Evolutionary conservation across 176 grass and related monocot genomes (phyloP), one percentile per base, ranked within the genome.

Genomic region (Zea luxurians): DNA sequence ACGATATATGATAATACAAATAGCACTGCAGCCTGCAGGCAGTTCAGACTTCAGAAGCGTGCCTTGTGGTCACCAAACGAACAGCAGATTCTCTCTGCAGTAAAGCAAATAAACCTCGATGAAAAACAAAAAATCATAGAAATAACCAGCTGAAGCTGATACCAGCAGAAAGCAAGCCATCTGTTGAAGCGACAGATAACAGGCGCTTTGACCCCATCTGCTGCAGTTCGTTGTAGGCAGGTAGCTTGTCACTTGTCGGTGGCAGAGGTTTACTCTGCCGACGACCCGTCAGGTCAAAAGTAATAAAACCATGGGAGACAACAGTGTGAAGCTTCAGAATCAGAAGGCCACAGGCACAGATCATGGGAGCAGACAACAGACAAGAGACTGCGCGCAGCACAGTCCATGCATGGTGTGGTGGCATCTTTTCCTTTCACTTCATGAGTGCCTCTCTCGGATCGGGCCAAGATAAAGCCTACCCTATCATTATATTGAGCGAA

Each of bases 231-330:
- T 27, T 27, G 54, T 2, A 58, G 54, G 54, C 54, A 58, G 2
- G 54, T 58, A 21, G n/a, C 17, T 48, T 71, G 43, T 64, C 15
- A 4, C 61, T 42, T 60, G 53, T 50, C 13, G 47, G 37, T 5
- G 8, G 68, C n/a, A 13, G 18, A 21, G 41, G 8, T 81, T 70
- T 27, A 18, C 45, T 62, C 81, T 55, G 76, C 86, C 81, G 81
- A 80, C 76, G 80, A 27, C 27, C 27, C 18, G 74, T 6, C n/a
- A 17, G 17, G 66, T 68, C 66, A 68, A 68, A 66, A 68, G 66
- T 48, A 48, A 70, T 27, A 27, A 27, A 27, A 27, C 27, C 27
- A 27, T 27, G 27, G 27, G 27, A 27, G 27, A 27, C 27, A 27
- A 27, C 27, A n/a, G n/a, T n/a, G n/a, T n/a, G n/a, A n/a, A n/a